Evolutionary conservation across 768 basidiomycete genomes (phyloP).

Genomic region (Suillus weaverae): DNA sequence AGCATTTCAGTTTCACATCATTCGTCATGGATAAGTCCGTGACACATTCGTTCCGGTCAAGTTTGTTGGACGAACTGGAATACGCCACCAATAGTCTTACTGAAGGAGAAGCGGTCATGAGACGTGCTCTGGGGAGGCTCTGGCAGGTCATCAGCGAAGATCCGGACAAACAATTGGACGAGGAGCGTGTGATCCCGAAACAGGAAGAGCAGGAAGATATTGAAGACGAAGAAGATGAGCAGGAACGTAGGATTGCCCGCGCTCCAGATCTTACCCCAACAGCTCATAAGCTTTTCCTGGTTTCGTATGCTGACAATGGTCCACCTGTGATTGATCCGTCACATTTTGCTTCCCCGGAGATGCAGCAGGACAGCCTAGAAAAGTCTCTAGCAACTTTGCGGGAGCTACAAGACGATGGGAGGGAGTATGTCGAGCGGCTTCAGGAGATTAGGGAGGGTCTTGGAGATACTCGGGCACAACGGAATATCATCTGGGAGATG

Average conservation of each 20-base stretch:
- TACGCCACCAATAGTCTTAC: conserved; percentile 81
- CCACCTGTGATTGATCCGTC: conserved; percentile 54
- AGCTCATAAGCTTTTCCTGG: conserved; percentile 67
- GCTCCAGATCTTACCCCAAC: conserved; percentile 68
- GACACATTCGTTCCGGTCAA: conserved; percentile 81
- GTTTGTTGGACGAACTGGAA: conserved; percentile 75
- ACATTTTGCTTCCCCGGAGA: conserved; percentile 62
- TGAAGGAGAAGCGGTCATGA: conserved; percentile 75
- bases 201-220: conserved; percentile 68
- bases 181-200: conserved; percentile 57
- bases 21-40: conserved; percentile 86
- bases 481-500: conserved; percentile 73
- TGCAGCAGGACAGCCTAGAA: conserved; percentile 70
- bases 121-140: conserved; percentile 71
- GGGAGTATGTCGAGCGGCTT: conserved; percentile 83
- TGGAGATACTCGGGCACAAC: conserved; percentile 71
- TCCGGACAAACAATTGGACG: conserved; percentile 40
- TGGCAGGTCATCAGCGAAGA: conserved; percentile 84
- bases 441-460: conserved; percentile 82
- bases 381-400: conserved; percentile 71
- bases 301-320: conserved; percentile 47
- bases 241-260: conserved; percentile 48
- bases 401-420: conserved; percentile 82
- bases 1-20: conserved; percentile 77
- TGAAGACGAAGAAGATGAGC: conserved; percentile 34